Evolutionary conservation across 177 flowering plant species (phyloP).

Genomic region (Telopea speciosissima): DNA sequence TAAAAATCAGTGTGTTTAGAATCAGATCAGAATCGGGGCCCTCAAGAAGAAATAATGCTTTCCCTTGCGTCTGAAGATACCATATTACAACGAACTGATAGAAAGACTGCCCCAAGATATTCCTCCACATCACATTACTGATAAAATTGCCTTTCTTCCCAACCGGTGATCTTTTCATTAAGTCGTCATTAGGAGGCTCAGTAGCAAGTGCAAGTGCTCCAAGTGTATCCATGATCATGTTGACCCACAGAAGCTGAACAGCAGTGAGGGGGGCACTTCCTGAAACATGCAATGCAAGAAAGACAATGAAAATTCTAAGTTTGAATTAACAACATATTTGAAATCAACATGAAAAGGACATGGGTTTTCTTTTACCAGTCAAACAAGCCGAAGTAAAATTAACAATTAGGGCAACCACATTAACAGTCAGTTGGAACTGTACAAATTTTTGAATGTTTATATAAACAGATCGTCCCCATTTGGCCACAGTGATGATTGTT

Average conservation of each 20-base stretch:
- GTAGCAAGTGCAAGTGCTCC: constrained; percentile 97
- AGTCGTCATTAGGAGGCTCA: constrained; percentile 81
- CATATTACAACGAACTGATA: constrained; percentile 80
- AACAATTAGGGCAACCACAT: constrained; percentile 81
- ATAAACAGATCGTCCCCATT: constrained; percentile 95
- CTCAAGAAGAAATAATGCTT: constrained; percentile 49
- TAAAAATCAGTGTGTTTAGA: constrained; percentile 81
- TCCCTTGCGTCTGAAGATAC: constrained; percentile 79
- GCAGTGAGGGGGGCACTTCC: constrained; percentile 93
- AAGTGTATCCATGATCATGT: constrained; percentile 98
- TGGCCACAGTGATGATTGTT: constrained; percentile 85
- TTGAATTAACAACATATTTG: background rate
- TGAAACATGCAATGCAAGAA: constrained; percentile 21
- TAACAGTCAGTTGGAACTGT: constrained; percentile 90
- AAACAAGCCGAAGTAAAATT: constrained; percentile 89
- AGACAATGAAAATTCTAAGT: background rate
- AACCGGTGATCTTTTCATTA: constrained; percentile 81
- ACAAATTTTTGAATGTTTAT: constrained; percentile 90
- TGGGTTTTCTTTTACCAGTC: constrained; percentile 44
- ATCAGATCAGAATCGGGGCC: constrained; percentile 62
- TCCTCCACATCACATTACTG: constrained; percentile 95
- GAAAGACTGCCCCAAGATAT: constrained; percentile 77
- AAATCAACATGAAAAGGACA: background rate
- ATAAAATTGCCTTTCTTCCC: constrained; percentile 92
- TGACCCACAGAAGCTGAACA: constrained; percentile 94